phyloP scores from a whole-genome alignment of 768 basidiomycete species.

The Crucibulum laeve region DNA sequence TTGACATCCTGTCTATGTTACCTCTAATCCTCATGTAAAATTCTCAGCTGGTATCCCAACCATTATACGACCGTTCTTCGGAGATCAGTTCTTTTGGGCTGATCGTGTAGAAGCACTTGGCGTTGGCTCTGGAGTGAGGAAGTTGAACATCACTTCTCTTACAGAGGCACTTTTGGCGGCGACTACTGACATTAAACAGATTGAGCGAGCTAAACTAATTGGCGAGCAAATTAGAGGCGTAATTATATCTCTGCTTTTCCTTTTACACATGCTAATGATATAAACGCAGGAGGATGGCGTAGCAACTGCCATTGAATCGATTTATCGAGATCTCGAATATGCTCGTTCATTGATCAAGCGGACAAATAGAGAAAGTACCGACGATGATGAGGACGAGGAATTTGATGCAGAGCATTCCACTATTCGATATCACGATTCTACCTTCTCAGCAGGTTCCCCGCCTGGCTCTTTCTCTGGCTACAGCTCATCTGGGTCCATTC shows the following conservation, averaged over 20 bases:
- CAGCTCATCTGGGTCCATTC: constrained; percentile 53
- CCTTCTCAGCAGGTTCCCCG: constrained; percentile 13
- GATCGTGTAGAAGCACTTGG: constrained; percentile 97
- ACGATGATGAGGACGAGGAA: constrained; percentile 20
- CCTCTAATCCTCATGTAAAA: constrained; percentile 1
- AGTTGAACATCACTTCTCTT: constrained; percentile 75
- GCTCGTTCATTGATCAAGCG: constrained; percentile 83
- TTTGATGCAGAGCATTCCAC: constrained; percentile 33
- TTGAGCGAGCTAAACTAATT: constrained; percentile 75
- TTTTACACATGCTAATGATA: constrained; percentile 2
- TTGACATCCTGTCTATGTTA: neutral
- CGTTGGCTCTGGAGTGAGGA: constrained; percentile 83
- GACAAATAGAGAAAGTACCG: constrained; percentile 25
- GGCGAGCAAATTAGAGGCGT: constrained; percentile 88
- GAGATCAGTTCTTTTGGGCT: constrained; percentile 97
- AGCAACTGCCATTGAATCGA: constrained; percentile 85
- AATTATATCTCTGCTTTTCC: constrained; percentile 14
- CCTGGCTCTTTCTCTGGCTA: constrained; percentile 41
- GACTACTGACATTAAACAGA: constrained; percentile 86
- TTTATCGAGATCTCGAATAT: constrained; percentile 96
- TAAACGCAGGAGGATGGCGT: constrained; percentile 86
- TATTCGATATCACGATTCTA: constrained; percentile 22
- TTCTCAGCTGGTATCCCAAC: constrained; percentile 84
- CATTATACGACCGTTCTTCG: constrained; percentile 96
- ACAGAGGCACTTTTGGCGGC: constrained; percentile 76